Evolutionary conservation across 208 protist genomes (phyloP).

Genomic region (Trypanosoma mega): DNA sequence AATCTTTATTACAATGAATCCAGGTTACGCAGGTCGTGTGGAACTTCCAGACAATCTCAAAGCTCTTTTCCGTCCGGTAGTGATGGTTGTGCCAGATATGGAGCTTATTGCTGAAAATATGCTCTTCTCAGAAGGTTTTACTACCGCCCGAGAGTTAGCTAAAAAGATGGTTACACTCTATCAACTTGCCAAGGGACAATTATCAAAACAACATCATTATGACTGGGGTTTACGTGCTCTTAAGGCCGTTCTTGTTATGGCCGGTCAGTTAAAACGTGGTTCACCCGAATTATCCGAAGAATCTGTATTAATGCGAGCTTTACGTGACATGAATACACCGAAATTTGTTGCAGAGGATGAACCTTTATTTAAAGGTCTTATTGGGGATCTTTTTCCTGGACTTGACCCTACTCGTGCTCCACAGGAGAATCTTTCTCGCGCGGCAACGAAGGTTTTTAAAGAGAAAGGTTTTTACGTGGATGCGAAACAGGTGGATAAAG

Average conservation of each 20-base stretch:
- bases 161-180: slow-evolving; percentile 99
- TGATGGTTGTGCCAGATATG: slow-evolving; percentile 99
- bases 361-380: slow-evolving; percentile 97
- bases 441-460: slow-evolving; percentile 86
- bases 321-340: slow-evolving; percentile 99
- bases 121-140: slow-evolving; percentile 99
- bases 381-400: slow-evolving; percentile 98
- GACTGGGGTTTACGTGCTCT: slow-evolving; percentile 98
- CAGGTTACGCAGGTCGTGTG: slow-evolving; percentile 98
- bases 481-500: slow-evolving; percentile 96
- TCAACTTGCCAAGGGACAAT: slow-evolving; percentile 95
- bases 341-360: slow-evolving; percentile 99
- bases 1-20: slow-evolving; percentile 99
- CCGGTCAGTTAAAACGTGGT: slow-evolving; percentile 97
- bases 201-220: slow-evolving; percentile 99
- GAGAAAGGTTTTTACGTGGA: slow-evolving; percentile 83
- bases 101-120: slow-evolving; percentile 99
- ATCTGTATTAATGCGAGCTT: slow-evolving; percentile 98
- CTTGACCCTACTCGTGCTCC: slow-evolving; percentile 94
- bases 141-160: slow-evolving; percentile 93
- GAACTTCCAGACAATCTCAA: slow-evolving; percentile 99
- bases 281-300: slow-evolving; percentile 94
- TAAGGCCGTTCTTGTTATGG: slow-evolving; percentile 99
- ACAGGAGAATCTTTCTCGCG: slow-evolving; percentile 94
- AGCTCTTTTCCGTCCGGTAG: slow-evolving; percentile 98